These are phyloP conservation scores for Phallus indusiatus DNA, from an alignment of 768 basidiomycete genomes.

Conservation along the genomic window DNA sequence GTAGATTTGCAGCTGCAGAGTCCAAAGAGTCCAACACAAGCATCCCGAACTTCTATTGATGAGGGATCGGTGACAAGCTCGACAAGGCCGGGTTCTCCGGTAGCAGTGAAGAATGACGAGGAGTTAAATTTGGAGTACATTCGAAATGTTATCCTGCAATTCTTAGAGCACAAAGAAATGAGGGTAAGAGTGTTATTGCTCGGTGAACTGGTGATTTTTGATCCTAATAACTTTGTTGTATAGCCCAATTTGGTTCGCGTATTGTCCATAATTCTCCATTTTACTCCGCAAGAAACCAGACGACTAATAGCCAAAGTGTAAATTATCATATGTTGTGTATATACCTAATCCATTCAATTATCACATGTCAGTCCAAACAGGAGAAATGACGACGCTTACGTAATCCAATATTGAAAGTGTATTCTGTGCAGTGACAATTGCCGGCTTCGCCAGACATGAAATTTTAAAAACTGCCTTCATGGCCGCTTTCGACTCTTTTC, in stretches of 20 bases:
- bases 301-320: slow-evolving; percentile 80
- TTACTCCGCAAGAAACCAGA: slow-evolving; percentile 92
- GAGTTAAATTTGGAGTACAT: slow-evolving; percentile 95
- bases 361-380: too few species aligned
- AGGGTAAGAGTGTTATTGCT: slow-evolving; percentile 46
- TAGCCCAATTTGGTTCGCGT: slow-evolving; percentile 88
- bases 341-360: too few species aligned
- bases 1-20: slow-evolving; percentile 8
- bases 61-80: slow-evolving; percentile 10
- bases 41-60: slow-evolving; percentile 11
- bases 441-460: neutral
- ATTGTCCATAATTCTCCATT: slow-evolving; percentile 82
- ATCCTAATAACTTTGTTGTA: neutral
- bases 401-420: too few species aligned
- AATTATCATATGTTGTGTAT: neutral
- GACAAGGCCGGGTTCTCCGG: slow-evolving; percentile 21
- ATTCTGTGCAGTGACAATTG: neutral
- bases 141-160: slow-evolving; percentile 92
- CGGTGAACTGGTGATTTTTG: slow-evolving; percentile 6
- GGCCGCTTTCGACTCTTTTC: neutral
- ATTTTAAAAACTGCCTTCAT: neutral
- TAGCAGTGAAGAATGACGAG: slow-evolving; percentile 51
- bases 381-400: too few species aligned
- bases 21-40: slow-evolving; percentile 19
- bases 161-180: slow-evolving; percentile 98